Percentiles rank a stretch among this genome's conserved stretches.
phyloP scores from a whole-genome alignment of 345 rosid species.

The Ceriops decandra region DNA sequence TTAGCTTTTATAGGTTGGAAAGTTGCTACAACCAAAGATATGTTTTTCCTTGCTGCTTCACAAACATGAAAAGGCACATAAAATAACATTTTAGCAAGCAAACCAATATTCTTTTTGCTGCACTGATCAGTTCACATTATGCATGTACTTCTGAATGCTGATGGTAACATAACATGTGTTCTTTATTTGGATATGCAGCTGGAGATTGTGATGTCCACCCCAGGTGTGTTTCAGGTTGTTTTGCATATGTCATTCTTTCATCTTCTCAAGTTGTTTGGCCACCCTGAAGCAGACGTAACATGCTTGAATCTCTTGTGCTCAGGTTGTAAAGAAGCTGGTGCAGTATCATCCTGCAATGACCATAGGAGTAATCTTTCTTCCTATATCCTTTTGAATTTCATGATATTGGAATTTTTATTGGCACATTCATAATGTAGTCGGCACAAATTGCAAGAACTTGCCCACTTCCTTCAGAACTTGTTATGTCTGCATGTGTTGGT shows the following conservation, averaged over 20 bases:
- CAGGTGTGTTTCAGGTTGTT: constrained; percentile 57
- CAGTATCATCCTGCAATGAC: constrained; percentile 38
- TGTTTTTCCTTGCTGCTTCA: too few species aligned
- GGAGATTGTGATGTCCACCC: constrained; percentile 58
- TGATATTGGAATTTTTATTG: neutral
- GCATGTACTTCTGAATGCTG: neutral
- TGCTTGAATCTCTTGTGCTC: constrained; percentile 3
- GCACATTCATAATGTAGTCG: neutral
- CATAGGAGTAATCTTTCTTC: constrained; percentile 43
- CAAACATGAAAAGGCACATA: too few species aligned
- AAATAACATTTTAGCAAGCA: too few species aligned
- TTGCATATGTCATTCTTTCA: neutral
- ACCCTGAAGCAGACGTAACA: neutral
- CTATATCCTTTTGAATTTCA: neutral
- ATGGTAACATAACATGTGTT: neutral
- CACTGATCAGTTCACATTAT: neutral
- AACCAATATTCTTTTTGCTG: too few species aligned
- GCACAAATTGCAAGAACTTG: neutral
- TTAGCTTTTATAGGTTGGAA: too few species aligned
- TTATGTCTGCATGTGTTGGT: neutral
- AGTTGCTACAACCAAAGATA: too few species aligned
- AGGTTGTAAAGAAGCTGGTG: constrained; percentile 42
- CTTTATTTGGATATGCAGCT: constrained; percentile 33
- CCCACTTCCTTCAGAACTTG: neutral
- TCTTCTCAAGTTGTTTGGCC: neutral